These are phyloP conservation scores for Trypanosoma melophagium DNA, from an alignment of 208 protist species.

Conservation along the genomic window DNA sequence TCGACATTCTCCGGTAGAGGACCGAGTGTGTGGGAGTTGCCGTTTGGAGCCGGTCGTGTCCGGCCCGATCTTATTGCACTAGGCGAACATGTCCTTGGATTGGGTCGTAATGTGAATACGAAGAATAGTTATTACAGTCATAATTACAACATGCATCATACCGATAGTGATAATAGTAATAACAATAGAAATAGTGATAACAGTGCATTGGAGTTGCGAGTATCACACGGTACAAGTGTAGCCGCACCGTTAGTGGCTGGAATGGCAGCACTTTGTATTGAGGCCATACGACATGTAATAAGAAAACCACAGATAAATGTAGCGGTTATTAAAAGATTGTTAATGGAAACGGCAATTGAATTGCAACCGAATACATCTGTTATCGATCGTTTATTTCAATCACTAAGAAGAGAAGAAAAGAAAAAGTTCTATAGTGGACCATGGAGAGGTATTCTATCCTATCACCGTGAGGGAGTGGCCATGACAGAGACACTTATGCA, in stretches of 20 bases:
- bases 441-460: too few relatives aligned
- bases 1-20: constrained; percentile 92
- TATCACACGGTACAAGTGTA: constrained; percentile 93
- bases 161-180: not conserved
- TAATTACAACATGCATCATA: constrained; percentile 1
- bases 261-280: constrained; percentile 83
- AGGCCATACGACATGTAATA: constrained; percentile 27
- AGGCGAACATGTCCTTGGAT: constrained; percentile 52
- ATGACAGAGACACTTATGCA: constrained; percentile 36
- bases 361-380: constrained; percentile 18
- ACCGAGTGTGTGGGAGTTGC: constrained; percentile 94
- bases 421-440: not conserved
- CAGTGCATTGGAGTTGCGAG: constrained; percentile 20
- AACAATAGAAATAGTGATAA: not conserved
- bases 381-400: constrained; percentile 5
- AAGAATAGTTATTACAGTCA: not conserved
- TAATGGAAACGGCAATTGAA: constrained; percentile 33
- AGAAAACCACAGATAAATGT: constrained; percentile 13
- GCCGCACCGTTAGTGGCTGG: constrained; percentile 95
- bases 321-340: constrained; percentile 28
- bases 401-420: constrained; percentile 1
- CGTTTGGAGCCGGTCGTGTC: constrained; percentile 88
- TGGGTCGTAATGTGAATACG: constrained; percentile 11
- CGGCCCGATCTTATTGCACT: constrained; percentile 97
- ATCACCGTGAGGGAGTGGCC: constrained; percentile 19